These are phyloP conservation scores for Oxalis stricta DNA, from an alignment of 441 rosid species.

Conservation along the genomic window DNA sequence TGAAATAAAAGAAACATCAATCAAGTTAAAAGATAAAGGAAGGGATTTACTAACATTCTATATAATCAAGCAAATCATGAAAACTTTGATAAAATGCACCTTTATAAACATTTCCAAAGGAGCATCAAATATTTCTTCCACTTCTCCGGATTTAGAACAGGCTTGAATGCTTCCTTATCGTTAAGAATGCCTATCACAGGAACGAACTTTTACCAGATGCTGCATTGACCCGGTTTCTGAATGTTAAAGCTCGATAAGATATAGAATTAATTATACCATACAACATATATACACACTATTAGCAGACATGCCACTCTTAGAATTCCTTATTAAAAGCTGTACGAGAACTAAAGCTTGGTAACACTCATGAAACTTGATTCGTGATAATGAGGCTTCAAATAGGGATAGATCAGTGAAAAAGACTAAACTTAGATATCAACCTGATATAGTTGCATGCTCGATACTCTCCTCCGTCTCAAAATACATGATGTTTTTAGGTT, in stretches of 20 bases:
- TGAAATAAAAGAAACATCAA: neutral
- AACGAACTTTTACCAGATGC: constrained; percentile 77
- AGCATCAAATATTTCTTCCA: constrained; percentile 71
- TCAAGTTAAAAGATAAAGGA: constrained; percentile 1
- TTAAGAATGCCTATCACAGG: constrained; percentile 74
- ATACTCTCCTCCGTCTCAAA: too few species aligned
- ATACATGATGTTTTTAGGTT: too few species aligned
- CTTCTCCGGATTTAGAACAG: constrained; percentile 71
- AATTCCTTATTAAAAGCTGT: too few species aligned
- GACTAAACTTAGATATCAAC: too few species aligned
- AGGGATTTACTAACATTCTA: neutral
- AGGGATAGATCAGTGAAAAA: too few species aligned
- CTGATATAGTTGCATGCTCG: too few species aligned
- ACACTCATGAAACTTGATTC: too few species aligned
- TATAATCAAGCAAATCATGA: neutral
- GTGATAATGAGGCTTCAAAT: too few species aligned
- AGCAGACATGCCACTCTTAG: too few species aligned
- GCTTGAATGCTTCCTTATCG: constrained; percentile 37
- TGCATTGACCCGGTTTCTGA: constrained; percentile 21
- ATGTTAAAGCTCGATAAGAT: constrained; percentile 6
- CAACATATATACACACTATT: too few species aligned
- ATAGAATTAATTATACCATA: neutral
- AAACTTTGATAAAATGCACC: constrained; percentile 85
- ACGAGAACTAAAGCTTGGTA: too few species aligned
- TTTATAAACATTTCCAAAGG: constrained; percentile 93